phyloP scores from a whole-genome alignment of 441 rosid species.

The Hura crepitans region DNA sequence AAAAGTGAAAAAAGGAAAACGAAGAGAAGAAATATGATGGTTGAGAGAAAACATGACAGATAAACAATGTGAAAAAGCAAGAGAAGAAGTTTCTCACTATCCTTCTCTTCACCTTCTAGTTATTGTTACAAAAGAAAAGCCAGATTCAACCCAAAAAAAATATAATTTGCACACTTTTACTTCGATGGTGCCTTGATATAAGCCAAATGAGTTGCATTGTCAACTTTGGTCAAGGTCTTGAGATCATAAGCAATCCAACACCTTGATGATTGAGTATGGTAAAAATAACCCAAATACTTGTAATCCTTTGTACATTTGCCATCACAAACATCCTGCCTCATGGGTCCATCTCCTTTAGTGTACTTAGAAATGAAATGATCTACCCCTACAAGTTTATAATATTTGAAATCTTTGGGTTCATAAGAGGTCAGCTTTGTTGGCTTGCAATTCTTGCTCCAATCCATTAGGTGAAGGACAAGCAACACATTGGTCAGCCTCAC shows the following conservation, averaged over 20 bases:
- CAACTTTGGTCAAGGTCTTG: constrained; percentile 49
- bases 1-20: no score
- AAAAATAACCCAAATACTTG: constrained; percentile 65
- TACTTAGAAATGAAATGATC: constrained; percentile 53
- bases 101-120: no score
- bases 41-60: no score
- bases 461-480: constrained; percentile 33
- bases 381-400: constrained; percentile 53
- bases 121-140: no score
- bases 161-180: background rate
- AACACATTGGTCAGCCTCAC: constrained; percentile 31
- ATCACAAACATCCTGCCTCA: constrained; percentile 43
- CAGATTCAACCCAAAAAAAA: background rate
- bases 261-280: constrained; percentile 37
- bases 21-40: no score
- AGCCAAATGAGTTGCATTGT: constrained; percentile 48
- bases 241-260: constrained; percentile 68
- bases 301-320: constrained; percentile 49
- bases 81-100: no score
- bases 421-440: constrained; percentile 29
- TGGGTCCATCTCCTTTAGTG: constrained; percentile 38
- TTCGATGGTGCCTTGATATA: constrained; percentile 38
- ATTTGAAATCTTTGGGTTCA: constrained; percentile 31
- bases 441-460: constrained; percentile 29
- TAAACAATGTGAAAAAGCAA: no score